Percentiles rank a stretch among this genome's conserved stretches.
phyloP scores from a whole-genome alignment of 148 eudicot species.

The Beta vulgaris region DNA sequence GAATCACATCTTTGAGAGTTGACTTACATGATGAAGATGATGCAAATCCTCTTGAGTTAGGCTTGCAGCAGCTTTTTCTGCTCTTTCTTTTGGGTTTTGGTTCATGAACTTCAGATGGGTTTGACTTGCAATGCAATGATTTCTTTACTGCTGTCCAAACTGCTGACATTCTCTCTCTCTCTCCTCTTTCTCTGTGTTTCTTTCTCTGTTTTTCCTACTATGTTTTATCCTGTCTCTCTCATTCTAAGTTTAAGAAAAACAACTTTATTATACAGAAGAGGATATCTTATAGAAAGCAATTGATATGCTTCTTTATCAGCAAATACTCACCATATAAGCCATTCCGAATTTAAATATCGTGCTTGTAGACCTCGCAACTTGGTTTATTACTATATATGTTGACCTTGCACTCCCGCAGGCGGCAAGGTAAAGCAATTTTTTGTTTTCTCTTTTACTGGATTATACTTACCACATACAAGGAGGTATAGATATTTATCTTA shows the following conservation, averaged over 20 bases:
- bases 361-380: slow-evolving; percentile 1
- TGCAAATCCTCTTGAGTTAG: slow-evolving; percentile 33
- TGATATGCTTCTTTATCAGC: slow-evolving; percentile 9
- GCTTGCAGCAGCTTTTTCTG: slow-evolving; percentile 25
- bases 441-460: too few relatives aligned
- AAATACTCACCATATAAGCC: slow-evolving; percentile 13
- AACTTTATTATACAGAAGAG: background rate
- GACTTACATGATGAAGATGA: slow-evolving; percentile 19
- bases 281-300: slow-evolving; percentile 11
- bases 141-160: slow-evolving; percentile 37
- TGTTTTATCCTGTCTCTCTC: background rate
- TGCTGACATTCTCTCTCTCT: slow-evolving; percentile 23
- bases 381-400: slow-evolving; percentile 11
- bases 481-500: too few relatives aligned
- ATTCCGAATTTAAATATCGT: background rate
- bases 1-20: slow-evolving; percentile 39
- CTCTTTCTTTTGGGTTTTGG: slow-evolving; percentile 24
- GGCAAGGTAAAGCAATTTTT: too few relatives aligned
- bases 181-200: background rate
- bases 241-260: background rate
- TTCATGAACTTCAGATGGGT: slow-evolving; percentile 30
- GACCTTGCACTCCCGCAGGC: background rate
- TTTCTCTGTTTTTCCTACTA: background rate
- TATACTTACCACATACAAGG: too few relatives aligned
- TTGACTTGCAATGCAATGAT: slow-evolving; percentile 37